Conservation (phyloP, 2,329 filamentous ascomycete species). For the Ceratocystis cacaofunesta region DNA sequence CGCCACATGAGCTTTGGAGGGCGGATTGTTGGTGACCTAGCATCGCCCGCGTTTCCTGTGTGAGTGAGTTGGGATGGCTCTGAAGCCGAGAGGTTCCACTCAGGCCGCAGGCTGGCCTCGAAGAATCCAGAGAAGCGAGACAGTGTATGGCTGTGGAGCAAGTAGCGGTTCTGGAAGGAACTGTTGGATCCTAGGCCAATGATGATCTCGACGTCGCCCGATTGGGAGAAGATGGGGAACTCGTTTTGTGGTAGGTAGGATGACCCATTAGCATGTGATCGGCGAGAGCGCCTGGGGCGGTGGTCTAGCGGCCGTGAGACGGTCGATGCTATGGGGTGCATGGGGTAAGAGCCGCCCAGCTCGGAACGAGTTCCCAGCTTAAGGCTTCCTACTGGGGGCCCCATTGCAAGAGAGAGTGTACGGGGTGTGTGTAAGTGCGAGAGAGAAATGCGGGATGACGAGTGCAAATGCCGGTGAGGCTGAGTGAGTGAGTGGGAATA, state of each 20-base stretch:
- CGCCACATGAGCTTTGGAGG: constrained; percentile 44
- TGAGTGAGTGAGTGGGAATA: neutral
- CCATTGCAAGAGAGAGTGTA: constrained; percentile 28
- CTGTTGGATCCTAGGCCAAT: constrained; percentile 41
- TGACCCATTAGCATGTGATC: constrained; percentile 62
- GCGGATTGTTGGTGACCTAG: neutral
- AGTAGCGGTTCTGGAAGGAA: constrained; percentile 63
- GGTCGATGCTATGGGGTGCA: constrained; percentile 47
- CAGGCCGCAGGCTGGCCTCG: constrained; percentile 65
- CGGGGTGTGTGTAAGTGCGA: neutral
- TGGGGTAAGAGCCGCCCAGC: constrained; percentile 35
- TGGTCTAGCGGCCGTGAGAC: constrained; percentile 41
- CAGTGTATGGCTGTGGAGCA: constrained; percentile 75
- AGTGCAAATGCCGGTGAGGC: neutral
- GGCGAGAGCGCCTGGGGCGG: constrained; percentile 56
- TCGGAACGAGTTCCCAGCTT: constrained; percentile 18
- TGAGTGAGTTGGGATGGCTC: neutral
- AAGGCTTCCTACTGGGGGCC: constrained; percentile 22
- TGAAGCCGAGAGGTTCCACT: constrained; percentile 46
- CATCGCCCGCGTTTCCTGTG: neutral
- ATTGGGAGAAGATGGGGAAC: constrained; percentile 80
- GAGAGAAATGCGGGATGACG: neutral
- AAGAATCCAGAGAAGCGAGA: constrained; percentile 90
- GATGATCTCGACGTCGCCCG: constrained; percentile 83
- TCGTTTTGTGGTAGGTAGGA: constrained; percentile 67